Conservation (phyloP, 495 filamentous ascomycete genomes). For the Echria macrotheca region DNA sequence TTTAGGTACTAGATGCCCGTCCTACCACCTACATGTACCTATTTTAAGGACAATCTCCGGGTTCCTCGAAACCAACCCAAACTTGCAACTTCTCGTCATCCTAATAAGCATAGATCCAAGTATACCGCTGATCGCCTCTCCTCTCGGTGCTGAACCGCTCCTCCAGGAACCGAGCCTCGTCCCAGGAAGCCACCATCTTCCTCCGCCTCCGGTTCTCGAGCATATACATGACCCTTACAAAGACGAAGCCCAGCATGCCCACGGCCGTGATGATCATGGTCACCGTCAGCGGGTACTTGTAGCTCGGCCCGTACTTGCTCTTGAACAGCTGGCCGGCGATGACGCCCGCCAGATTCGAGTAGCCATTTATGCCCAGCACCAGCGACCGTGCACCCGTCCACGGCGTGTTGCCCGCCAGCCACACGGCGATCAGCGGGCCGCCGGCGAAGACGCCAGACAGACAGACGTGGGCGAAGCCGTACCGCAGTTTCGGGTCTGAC, state of each 20-base stretch:
- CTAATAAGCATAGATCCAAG: conserved; percentile 14
- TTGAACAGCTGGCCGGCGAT: conserved; percentile 34
- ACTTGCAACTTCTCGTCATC: too few species aligned
- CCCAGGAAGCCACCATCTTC: conserved; percentile 11
- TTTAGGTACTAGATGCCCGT: too few species aligned
- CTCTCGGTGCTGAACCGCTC: conserved; percentile 6
- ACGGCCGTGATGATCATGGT: conserved; percentile 30
- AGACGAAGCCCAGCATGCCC: conserved; percentile 19
- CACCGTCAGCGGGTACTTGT: conserved; percentile 27
- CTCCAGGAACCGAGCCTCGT: conserved; percentile 10
- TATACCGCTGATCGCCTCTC: conserved; percentile 13
- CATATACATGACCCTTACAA: conserved; percentile 15
- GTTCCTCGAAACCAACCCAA: too few species aligned
- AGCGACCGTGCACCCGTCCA: conserved; percentile 20
- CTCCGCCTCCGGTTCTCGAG: conserved; percentile 15
- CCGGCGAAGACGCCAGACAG: conserved; percentile 14
- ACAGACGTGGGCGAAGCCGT: conserved; percentile 15
- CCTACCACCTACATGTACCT: too few species aligned
- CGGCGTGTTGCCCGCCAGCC: conserved; percentile 18
- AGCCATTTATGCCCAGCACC: conserved; percentile 29
- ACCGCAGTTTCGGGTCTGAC: conserved; percentile 10
- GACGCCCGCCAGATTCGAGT: conserved; percentile 32
- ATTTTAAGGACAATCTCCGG: too few species aligned
- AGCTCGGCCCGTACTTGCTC: conserved; percentile 29
- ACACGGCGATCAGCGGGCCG: conserved; percentile 13